Base-by-base conservation (phyloP, 2,329 filamentous ascomycete species). In the Cephalotrichum gorgonifer region DNA sequence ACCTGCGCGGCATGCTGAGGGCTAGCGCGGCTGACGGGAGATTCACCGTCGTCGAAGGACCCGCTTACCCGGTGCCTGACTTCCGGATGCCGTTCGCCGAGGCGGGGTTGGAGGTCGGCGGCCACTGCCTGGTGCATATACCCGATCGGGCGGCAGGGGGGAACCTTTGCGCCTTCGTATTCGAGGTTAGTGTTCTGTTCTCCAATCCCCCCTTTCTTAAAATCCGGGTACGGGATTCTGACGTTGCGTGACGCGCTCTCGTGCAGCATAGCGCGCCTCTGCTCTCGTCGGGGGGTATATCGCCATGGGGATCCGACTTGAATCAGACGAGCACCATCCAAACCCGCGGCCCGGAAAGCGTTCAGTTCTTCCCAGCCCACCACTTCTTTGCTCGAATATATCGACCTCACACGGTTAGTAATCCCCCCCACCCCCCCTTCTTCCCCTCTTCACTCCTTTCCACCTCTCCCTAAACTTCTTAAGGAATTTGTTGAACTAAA, bases 311-410 rank as follows among this genome's bases (percentile, higher is more conserved):
- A 6, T 39, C 33, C 3, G 20, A 26, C 26, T 14, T 12, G 2
- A 33, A 28, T 12, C 2, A 2, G 14, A 20, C 22, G 22, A 47
- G 45, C 45, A 11, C 53, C 9, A 60, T 76, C 45, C 64, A 64
- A 43, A 64, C 63, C 23, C 58, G 65, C 17, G 75, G 75, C 0
- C 72, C 77, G 0, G 60, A 62, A 3, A 59, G 62, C 39, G 79
- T 77, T 52, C 64, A 64, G 33, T 60, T 60, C 0, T 80, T 80
- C 48, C 77, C 77, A 2, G 66, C 72, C 11, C 77, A 80, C 51
- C 76, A 80, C 55, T 79, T 76, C 57, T 80, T 79, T 50, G 69
- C 71, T 23, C 68, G 75, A 11, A 67, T 79, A 5, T 79, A 74
- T 54, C 70, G 77, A 23, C 74, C 72, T 14, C 69, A 39, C 35